Evolutionary conservation across 78 protist species (phyloP).

Genomic region (Dictyostelium intermedium): DNA sequence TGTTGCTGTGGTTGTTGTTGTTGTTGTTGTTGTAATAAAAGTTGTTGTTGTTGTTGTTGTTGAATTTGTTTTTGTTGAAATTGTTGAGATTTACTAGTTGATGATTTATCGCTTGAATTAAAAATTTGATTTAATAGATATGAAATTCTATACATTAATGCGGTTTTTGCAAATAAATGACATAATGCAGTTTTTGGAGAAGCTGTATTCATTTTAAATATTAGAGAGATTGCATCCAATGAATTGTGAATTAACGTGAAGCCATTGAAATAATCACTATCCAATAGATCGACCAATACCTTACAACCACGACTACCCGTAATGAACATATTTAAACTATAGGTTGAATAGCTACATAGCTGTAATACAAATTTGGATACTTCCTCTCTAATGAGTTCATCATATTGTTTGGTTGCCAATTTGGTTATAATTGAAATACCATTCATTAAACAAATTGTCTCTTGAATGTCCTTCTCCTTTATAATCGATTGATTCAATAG

Average conservation of each 20-base stretch:
- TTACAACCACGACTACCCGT: slow-evolving; percentile 66
- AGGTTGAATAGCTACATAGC: slow-evolving; percentile 27
- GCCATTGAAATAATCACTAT: slow-evolving; percentile 65
- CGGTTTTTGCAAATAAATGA: slow-evolving; percentile 58
- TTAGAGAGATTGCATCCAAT: slow-evolving; percentile 53
- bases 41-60: background rate
- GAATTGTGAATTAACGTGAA: slow-evolving; percentile 49
- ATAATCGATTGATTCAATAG: slow-evolving; percentile 34
- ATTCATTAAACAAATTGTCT: slow-evolving; percentile 59
- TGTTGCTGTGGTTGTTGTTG: background rate
- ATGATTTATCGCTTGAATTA: background rate
- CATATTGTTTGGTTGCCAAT: background rate
- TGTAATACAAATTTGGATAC: slow-evolving; percentile 35
- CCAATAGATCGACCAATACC: slow-evolving; percentile 63
- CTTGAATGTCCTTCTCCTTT: background rate
- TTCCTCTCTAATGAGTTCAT: slow-evolving; percentile 48
- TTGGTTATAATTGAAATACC: slow-evolving; percentile 61
- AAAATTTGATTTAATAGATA: slow-evolving; percentile 53
- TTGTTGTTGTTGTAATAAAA: background rate
- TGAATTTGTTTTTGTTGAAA: background rate
- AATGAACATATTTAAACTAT: slow-evolving; percentile 60
- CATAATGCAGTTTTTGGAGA: slow-evolving; percentile 62
- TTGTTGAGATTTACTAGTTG: background rate
- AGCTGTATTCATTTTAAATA: slow-evolving; percentile 40
- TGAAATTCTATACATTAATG: slow-evolving; percentile 23